Conservation (phyloP, 805 yeast genomes). For the Alloascoidea africana region DNA sequence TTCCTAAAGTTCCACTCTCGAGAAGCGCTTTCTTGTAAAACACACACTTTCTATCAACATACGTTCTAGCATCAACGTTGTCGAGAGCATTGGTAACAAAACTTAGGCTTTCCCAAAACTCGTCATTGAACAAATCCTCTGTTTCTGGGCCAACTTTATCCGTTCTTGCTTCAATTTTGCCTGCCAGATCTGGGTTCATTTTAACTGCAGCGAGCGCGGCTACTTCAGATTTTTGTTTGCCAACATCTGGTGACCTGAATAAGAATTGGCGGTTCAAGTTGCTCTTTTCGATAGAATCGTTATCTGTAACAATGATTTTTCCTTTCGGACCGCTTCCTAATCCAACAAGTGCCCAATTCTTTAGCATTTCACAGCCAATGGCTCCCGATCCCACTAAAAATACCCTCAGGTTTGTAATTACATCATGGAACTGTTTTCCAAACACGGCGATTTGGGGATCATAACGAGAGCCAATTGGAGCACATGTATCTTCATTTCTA, state of each 20-base stretch:
- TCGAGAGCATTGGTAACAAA: slow-evolving; percentile 94
- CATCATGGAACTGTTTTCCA: slow-evolving; percentile 64
- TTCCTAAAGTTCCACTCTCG: slow-evolving; percentile 96
- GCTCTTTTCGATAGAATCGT: slow-evolving; percentile 89
- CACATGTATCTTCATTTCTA: slow-evolving; percentile 47
- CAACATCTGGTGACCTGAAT: slow-evolving; percentile 91
- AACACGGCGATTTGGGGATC: slow-evolving; percentile 94
- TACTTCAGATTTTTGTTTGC: slow-evolving; percentile 75
- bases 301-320: slow-evolving; percentile 75
- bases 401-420: slow-evolving; percentile 60
- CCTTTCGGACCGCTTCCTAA: slow-evolving; percentile 88
- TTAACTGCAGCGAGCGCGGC: slow-evolving; percentile 72
- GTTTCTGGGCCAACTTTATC: slow-evolving; percentile 94
- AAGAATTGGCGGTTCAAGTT: slow-evolving; percentile 93
- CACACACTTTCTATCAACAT: slow-evolving; percentile 94
- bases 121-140: slow-evolving; percentile 71
- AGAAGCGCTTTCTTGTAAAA: slow-evolving; percentile 81
- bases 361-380: slow-evolving; percentile 96
- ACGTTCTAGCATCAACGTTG: slow-evolving; percentile 94
- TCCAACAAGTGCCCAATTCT: slow-evolving; percentile 97
- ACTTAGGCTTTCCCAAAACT: slow-evolving; percentile 73
- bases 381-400: slow-evolving; percentile 98
- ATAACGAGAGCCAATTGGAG: slow-evolving; percentile 69
- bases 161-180: slow-evolving; percentile 58
- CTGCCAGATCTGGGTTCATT: slow-evolving; percentile 76